Base-by-base conservation (phyloP, 768 basidiomycete species). In the Sistotremastrum suecicum region DNA sequence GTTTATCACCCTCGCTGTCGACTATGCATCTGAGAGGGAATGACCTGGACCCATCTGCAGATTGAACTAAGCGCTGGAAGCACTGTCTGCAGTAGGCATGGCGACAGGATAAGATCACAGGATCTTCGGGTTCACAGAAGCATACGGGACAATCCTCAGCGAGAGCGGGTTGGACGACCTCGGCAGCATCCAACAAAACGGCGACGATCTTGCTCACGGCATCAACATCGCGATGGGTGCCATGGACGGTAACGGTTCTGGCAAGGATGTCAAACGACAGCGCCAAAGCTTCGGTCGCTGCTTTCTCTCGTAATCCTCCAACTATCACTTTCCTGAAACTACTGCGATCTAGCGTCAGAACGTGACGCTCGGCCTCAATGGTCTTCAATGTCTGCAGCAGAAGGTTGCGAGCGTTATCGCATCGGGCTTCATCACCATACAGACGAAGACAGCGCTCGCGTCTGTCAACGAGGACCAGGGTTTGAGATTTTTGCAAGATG, bases 21-120 rank as follows among this genome's bases (percentile, higher is more conserved):
- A 80, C 86, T 1, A 88, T 67, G 52, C 86, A 89, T 11, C 58
- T 70, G n/a, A 88, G 56, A 0, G 86, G 85, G 64, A 87, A 87
- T 8, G 60, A 61, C 41, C 69, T 72, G 52, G 67, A 74, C 33
- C 76, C 73, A 20, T 71, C 61, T 1, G 81, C 66, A 1, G 81
- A 70, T 3, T 59, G 56, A 12, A 88, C 64, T 55, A 83, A 87
- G 32, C 66, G 60, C 5, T 59, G 53, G 20, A 88, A 56, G 56
- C 85, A 89, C 3, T 65, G 49, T 35, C 70, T 70, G 56, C 85
- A 88, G 73, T 76, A 85, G 1, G 54, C 53, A 57, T 89, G 84
- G 1, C 79, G 75, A 50, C 85, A 89, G 7, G 56, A 58, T 1
- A 86, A 66, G 7, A 64, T 65, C 3, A 77, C 57, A 0, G 79